Base-by-base conservation (phyloP, 441 rosid species). In the Mallotus japonicus region DNA sequence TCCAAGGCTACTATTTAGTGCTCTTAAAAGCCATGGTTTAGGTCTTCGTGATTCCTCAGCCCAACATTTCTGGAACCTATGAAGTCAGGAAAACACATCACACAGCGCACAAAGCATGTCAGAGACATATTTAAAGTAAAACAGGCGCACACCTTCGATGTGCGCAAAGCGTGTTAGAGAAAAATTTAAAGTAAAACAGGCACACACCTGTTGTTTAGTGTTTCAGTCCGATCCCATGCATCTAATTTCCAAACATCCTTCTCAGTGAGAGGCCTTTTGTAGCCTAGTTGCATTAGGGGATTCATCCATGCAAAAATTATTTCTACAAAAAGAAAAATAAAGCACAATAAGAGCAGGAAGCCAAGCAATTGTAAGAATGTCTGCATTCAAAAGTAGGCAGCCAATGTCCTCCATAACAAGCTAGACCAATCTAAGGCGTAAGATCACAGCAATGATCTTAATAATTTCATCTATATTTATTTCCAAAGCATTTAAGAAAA, bases 241-340 rank as follows among this genome's bases (percentile, higher is more conserved):
- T 94, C 99, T 69, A 96, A 79, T 78, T 91, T 87, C 99, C 99
- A 94, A 15, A 96, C 85, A 82, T 96, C 99, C 83, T 86, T 94
- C 80, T 91, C 99, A 0, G 98, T 94, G 71, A 96, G 87, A 75
- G 97, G 97, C 79, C 88, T 88, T 83, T 85, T 88, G 50, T 93
- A 96, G 51, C 99, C 99, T 75, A 78, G 87, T 85, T 84, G 74
- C 99, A 96, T 92, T 74, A 96, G 85, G 63, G 99, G 94, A 84
- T 84, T 90, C 91, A 94, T 87, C 99, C 99, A 96, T 61, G 85
- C 67, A 78, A 93, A 96, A 74, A 85, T 67, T 70, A 76, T 89
- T 64, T 65, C 99, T 96, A 81, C 73, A 64, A 60, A 54, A 79
- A 12, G 17, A 69, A 75, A 69, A 69, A 65, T 14, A n/a, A 69